Conservation (phyloP, 1,284 basidiomycete species). For the Rhodotorula mucilaginosa region DNA sequence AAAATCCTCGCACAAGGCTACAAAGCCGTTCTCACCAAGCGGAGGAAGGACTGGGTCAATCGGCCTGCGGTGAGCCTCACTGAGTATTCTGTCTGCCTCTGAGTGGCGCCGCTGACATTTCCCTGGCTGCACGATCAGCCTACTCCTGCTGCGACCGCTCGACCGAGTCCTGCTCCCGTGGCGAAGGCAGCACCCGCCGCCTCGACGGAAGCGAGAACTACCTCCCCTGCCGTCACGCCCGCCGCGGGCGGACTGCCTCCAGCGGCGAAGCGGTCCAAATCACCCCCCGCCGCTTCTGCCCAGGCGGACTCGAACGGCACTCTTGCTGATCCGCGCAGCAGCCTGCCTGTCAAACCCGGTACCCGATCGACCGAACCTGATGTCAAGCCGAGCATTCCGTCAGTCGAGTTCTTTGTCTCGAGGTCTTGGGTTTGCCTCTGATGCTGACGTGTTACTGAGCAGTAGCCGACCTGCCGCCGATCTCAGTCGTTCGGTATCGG, state of each 20-base stretch:
- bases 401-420: not conserved
- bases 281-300: not conserved
- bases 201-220: not conserved
- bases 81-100: not conserved
- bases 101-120: not conserved
- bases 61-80: not conserved
- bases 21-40: slow-evolving; percentile 39
- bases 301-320: not conserved
- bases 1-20: slow-evolving; percentile 71
- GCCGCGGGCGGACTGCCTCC: not conserved
- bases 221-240: not conserved
- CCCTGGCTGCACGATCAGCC: not conserved
- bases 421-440: no score
- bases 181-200: not conserved
- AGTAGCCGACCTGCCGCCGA: not conserved
- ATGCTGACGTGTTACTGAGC: not conserved
- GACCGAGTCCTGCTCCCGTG: not conserved
- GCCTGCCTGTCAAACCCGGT: not conserved
- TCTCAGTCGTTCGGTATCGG: not conserved
- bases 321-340: not conserved
- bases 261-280: not conserved
- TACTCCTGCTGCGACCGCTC: not conserved
- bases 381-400: not conserved
- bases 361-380: not conserved
- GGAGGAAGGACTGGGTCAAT: slow-evolving; percentile 37